These are phyloP conservation scores for Cryphonectria naterciae DNA, from an alignment of 2,329 filamentous ascomycete species.

Conservation along the genomic window DNA sequence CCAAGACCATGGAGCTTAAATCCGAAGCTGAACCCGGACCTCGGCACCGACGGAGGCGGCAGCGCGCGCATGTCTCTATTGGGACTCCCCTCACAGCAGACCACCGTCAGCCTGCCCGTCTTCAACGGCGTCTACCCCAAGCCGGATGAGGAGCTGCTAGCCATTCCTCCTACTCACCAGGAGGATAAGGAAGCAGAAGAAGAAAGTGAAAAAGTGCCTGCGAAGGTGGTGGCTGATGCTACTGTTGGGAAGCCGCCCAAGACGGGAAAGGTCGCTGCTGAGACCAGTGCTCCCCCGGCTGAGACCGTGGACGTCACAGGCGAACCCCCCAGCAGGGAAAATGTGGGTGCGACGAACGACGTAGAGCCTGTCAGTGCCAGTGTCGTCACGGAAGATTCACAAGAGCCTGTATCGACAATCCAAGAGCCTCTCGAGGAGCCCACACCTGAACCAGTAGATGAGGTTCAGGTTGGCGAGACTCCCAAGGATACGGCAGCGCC, in stretches of 20 bases:
- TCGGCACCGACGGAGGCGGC: constrained; percentile 12
- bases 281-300: background rate
- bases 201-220: too few relatives aligned
- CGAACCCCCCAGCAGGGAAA: background rate
- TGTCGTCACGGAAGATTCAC: background rate
- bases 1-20: constrained; percentile 27
- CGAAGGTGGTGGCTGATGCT: too few relatives aligned
- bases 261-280: background rate
- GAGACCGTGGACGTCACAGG: constrained; percentile 7
- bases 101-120: constrained; percentile 24
- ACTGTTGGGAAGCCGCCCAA: too few relatives aligned
- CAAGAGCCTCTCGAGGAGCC: background rate
- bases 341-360: background rate
- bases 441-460: background rate
- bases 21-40: constrained; percentile 27
- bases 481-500: background rate
- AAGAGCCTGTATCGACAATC: background rate
- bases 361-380: background rate
- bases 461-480: background rate
- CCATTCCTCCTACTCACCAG: background rate
- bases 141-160: background rate
- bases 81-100: constrained; percentile 10
- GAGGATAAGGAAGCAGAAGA: background rate
- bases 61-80: constrained; percentile 15
- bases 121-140: constrained; percentile 27